Percentiles rank a stretch among this genome's conserved stretches.
phyloP scores from a whole-genome alignment of 2,329 filamentous ascomycete species.

The Pyricularia sp. region DNA sequence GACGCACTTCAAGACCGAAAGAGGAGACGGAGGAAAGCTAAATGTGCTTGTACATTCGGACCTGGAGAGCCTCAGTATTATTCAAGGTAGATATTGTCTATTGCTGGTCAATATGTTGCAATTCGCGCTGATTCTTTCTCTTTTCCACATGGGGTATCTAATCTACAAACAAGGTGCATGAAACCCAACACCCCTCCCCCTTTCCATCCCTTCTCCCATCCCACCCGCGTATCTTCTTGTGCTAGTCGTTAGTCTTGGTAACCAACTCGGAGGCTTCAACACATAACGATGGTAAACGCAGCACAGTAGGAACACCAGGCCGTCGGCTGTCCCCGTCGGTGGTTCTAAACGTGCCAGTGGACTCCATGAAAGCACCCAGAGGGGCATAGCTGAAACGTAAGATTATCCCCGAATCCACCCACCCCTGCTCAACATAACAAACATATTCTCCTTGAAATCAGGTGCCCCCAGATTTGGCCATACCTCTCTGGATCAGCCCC shows the following conservation, averaged over 20 bases:
- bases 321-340: neutral
- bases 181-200: neutral
- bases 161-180: neutral
- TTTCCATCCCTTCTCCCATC: neutral
- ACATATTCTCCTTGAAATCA: neutral
- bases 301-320: neutral
- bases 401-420: neutral
- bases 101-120: neutral
- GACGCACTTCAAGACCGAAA: neutral
- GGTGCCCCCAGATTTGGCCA: neutral
- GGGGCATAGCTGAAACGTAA: neutral
- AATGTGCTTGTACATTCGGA: no score
- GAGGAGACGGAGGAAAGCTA: neutral
- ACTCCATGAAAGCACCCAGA: neutral
- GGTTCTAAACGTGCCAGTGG: neutral
- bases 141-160: neutral
- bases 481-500: slow-evolving; percentile 43
- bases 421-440: neutral
- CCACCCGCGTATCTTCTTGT: neutral
- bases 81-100: neutral
- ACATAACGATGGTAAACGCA: neutral
- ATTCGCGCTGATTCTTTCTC: neutral
- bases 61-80: no score
- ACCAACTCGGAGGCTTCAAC: neutral
- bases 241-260: neutral